Evolutionary conservation across 495 filamentous ascomycete species (phyloP).

Genomic region (Letharia lupina): DNA sequence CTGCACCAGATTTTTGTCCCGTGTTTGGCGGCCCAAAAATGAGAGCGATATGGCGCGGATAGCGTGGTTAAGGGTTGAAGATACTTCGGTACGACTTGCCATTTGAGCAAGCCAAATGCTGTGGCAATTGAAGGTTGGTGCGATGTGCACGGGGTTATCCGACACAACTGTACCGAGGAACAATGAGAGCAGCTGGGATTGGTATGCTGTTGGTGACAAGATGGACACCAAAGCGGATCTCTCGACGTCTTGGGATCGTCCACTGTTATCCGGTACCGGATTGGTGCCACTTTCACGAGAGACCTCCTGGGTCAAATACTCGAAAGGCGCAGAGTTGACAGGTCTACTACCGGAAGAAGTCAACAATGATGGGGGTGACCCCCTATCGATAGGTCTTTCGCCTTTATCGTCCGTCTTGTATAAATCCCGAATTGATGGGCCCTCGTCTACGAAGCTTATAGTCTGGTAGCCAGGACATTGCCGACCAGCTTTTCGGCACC

Average conservation of each 20-base stretch:
- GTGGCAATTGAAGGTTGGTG: constrained; percentile 14
- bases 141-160: background rate
- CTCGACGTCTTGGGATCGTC: background rate
- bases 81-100: constrained; percentile 9
- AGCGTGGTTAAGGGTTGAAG: constrained; percentile 7
- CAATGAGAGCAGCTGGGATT: constrained; percentile 14
- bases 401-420: background rate
- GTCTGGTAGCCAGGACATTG: constrained; percentile 26
- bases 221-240: constrained; percentile 6
- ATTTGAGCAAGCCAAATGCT: constrained; percentile 15
- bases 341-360: background rate
- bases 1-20: constrained; percentile 19
- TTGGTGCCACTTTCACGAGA: background rate
- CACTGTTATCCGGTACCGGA: background rate
- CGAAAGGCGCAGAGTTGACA: background rate
- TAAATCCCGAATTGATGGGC: constrained; percentile 1
- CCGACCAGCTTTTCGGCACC: constrained; percentile 27
- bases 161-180: constrained; percentile 10
- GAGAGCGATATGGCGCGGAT: constrained; percentile 13
- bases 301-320: background rate
- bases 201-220: constrained; percentile 12
- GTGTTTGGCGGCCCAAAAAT: constrained; percentile 10
- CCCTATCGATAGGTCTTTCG: background rate
- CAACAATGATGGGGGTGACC: background rate
- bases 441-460: constrained; percentile 17